phyloP scores from a whole-genome alignment of 148 eudicot genomes.

The Silene latifolia region DNA sequence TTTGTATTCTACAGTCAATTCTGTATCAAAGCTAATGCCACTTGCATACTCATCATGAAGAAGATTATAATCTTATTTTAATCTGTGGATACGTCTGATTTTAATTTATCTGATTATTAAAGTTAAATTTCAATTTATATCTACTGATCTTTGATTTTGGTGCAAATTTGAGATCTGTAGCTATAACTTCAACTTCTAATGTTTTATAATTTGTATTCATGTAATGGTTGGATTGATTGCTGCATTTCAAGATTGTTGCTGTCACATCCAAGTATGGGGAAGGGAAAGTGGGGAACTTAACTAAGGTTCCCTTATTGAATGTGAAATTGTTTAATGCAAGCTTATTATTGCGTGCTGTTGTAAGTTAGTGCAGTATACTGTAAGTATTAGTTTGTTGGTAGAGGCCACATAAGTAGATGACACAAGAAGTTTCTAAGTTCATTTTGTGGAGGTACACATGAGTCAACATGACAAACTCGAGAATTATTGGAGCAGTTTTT shows the following conservation, averaged over 20 bases:
- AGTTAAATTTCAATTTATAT: neutral
- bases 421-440: neutral
- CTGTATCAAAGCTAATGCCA: neutral
- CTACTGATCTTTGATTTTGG: neutral
- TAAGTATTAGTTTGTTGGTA: neutral
- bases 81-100: neutral
- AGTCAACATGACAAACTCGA: neutral
- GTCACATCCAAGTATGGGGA: neutral
- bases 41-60: neutral
- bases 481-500: neutral
- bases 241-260: neutral
- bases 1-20: slow-evolving; percentile 14
- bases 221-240: neutral
- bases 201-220: neutral
- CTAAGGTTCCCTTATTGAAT: neutral
- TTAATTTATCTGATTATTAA: neutral
- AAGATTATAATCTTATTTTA: neutral
- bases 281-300: neutral
- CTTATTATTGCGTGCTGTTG: neutral
- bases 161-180: neutral
- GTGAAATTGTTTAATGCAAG: neutral
- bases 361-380: neutral
- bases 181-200: neutral
- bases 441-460: neutral
- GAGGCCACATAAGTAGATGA: neutral